Base-by-base conservation (phyloP, 2,329 filamentous ascomycete species). In the Plectosphaerella plurivora region DNA sequence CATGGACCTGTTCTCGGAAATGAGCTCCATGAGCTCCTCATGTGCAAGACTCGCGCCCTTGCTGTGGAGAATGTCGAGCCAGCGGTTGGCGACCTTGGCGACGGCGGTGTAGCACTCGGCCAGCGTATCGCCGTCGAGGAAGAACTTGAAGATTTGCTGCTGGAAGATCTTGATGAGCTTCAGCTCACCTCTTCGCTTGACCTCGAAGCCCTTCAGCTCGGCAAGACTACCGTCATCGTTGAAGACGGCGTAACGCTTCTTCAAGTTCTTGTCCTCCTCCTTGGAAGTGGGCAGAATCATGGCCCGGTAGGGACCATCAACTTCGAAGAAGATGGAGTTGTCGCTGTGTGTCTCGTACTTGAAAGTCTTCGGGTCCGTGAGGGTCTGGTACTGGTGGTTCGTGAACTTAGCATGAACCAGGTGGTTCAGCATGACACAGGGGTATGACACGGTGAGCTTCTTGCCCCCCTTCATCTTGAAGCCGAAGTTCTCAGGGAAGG, bases 91-190 rank as follows among this genome's bases (percentile, higher is more conserved):
- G 20, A 99, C 91, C 65, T 91, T 95, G 51, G 95, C 92, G 2
- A 99, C 95, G 2, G 93, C 87, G 14, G 73, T 83, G 65, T 99
- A 99, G 16, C 91, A 97, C 66, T 97, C 92, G 3, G 86, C 77
- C 45, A 99, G 78, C 0, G 91, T 96, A 4, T 83, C 81, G 7
- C 94, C 94, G 64, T 99, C 93, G 6, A 99, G 76, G 73, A 99
- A 99, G 72, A 99, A 97, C 67, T 96, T 97, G 86, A 99, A 99
- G 59, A 99, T 96, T 65, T 99, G 94, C 55, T 94, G 91, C 69
- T 99, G 94, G 69, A 99, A 99, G 66, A 97, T 99, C 73, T 99
- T 99, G 81, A 99, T 99, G 61, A 99, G 86, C 74, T 99, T 99
- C 61, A 99, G 76, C 73, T 99, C 94, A 77, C 94, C 94, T 82